Evolutionary conservation across 352 stramenopile species (phyloP), one percentile per base, ranked within the genome.

Genomic region (Phytophthora tubulina): DNA sequence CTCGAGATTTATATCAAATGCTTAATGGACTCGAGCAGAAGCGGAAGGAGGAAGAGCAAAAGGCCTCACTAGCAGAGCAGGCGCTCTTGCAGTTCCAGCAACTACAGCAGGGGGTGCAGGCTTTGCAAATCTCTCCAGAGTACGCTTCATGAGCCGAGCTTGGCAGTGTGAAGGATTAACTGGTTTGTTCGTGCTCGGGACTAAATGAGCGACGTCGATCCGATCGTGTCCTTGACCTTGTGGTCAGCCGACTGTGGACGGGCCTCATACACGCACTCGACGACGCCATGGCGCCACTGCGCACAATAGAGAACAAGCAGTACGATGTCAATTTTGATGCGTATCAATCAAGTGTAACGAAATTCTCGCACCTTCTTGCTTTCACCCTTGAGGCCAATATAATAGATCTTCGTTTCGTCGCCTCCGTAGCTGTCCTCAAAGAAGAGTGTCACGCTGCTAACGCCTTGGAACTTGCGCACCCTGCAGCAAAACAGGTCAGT

Each of bases 351-450:
- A 63, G 2, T 21, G 21, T 33, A 21, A 33, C 31, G 13, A 50
- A 36, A 41, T 42, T 8, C 31, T 21, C 27, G 51, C 55, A 94
- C 89, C 85, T 96, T 95, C 54, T 94, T 94, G 78, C 75, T 94
- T 78, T 94, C 88, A 44, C 89, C 89, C 60, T 95, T 96, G 50
- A 96, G 74, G 0, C 89, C 88, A 78, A 96, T 93, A 78, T 96
- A 96, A 62, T 95, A 94, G 46, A 96, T 82, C 61, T 77, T 79
- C 27, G 86, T 90, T 55, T 94, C 74, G 56, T 93, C 86, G 27
- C 82, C 88, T 62, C 78, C 81, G 51, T 81, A 90, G 72, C 82
- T 95, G 72, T 91, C 75, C 38, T 93, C 69, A n/a, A 96, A 67
- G 61, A 94, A 95, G 13, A 96, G 66, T 15, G 85, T 95, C 44